These are phyloP conservation scores for Penicillium angulare DNA, from an alignment of 495 filamentous ascomycete species.

Conservation along the genomic window DNA sequence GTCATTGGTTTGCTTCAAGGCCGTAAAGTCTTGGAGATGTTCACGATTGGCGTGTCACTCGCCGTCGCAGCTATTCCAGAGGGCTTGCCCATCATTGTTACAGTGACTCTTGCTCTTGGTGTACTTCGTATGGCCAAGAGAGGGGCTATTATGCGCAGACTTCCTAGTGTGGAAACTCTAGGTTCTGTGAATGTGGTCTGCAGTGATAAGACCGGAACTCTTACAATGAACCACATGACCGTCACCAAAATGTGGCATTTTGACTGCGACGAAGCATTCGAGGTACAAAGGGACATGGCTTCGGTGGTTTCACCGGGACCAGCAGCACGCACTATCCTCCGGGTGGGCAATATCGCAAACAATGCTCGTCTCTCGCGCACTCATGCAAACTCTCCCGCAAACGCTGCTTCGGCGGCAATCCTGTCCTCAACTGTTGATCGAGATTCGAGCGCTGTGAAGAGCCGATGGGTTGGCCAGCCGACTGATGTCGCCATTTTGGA, in stretches of 20 bases:
- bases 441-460: constrained; percentile 61
- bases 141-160: constrained; percentile 88
- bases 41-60: constrained; percentile 94
- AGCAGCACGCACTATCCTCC: constrained; percentile 73
- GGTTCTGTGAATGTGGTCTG: constrained; percentile 98
- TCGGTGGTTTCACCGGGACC: constrained; percentile 60
- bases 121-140: constrained; percentile 93
- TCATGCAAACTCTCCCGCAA: constrained; percentile 58
- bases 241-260: constrained; percentile 96
- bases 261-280: constrained; percentile 64
- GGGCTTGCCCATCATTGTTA: constrained; percentile 96
- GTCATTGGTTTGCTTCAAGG: constrained; percentile 86
- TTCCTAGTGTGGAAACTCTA: constrained; percentile 96
- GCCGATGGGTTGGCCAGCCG: constrained; percentile 93
- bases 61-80: constrained; percentile 97
- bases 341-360: constrained; percentile 94
- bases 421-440: constrained; percentile 72
- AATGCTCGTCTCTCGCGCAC: constrained; percentile 75
- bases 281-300: constrained; percentile 69
- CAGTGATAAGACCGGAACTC: constrained; percentile 95
- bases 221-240: constrained; percentile 98
- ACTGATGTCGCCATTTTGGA: constrained; percentile 96
- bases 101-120: constrained; percentile 89
- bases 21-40: constrained; percentile 87
- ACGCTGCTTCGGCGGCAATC: constrained; percentile 69